A percentile compares a stretch with the other conserved stretches of the same genome.
These are phyloP conservation scores for Lactarius sanguifluus DNA, from an alignment of 768 basidiomycete species.

Conservation along the genomic window DNA sequence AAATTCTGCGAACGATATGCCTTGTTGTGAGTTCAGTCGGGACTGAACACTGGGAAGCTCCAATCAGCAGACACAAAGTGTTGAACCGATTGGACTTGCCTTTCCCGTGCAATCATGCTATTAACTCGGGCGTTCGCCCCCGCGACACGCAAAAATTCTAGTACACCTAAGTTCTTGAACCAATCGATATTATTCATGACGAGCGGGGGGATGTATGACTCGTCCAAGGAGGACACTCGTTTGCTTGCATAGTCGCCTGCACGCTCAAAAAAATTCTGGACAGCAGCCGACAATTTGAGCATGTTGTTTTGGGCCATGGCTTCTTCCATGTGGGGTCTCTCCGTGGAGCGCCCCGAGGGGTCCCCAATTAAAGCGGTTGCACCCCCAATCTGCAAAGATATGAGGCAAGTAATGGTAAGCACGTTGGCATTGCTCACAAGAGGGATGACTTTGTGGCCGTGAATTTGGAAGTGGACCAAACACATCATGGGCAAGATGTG, in stretches of 20 bases:
- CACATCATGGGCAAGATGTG: slow-evolving; percentile 88
- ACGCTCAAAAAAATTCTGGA: slow-evolving; percentile 70
- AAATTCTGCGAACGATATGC: slow-evolving; percentile 98
- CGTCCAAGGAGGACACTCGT: slow-evolving; percentile 8
- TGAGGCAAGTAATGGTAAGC: slow-evolving; percentile 10
- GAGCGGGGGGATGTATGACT: slow-evolving; percentile 34
- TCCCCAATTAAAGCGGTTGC: slow-evolving; percentile 97
- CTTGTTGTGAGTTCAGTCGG: slow-evolving; percentile 74
- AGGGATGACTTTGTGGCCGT: slow-evolving; percentile 81
- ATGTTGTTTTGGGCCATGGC: slow-evolving; percentile 68
- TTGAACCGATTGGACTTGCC: slow-evolving; percentile 47
- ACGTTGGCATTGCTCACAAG: slow-evolving; percentile 55
- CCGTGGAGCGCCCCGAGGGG: slow-evolving; percentile 84
- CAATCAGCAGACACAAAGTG: not conserved
- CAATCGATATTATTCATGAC: slow-evolving; percentile 75
- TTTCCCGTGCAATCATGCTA: slow-evolving; percentile 88
- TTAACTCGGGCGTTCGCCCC: slow-evolving; percentile 83
- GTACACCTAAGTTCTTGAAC: slow-evolving; percentile 68
- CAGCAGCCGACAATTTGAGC: slow-evolving; percentile 54
- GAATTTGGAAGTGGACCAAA: slow-evolving; percentile 81
- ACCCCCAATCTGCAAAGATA: slow-evolving; percentile 74
- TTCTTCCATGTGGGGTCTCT: slow-evolving; percentile 67
- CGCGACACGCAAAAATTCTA: slow-evolving; percentile 81
- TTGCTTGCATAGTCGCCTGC: slow-evolving; percentile 60
- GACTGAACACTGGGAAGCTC: slow-evolving; percentile 64